Base-by-base conservation (phyloP, 148 eudicot species). In the Persicaria maculosa region DNA sequence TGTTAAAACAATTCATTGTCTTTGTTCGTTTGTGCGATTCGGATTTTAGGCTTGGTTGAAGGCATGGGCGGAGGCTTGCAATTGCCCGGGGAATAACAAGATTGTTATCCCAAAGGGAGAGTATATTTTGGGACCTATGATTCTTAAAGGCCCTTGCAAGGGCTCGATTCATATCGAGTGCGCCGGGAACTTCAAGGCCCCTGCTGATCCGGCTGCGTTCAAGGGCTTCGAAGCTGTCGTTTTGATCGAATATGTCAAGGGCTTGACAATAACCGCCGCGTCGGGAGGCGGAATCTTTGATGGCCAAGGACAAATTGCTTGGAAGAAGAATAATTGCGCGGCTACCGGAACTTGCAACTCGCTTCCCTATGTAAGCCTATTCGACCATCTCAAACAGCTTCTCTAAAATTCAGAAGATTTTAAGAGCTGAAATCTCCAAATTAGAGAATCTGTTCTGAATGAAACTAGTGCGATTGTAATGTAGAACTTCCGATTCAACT, bases 101-200 rank as follows among this genome's bases (percentile, higher is more conserved):
- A 47, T 89, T 7, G 16, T 84, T 22, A 71, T 92, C 53, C 92
- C 94, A 47, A 14, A 17, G 69, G 97, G 90, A 16, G 15, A 50
- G 7, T 92, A 77, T 72, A 1, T 3, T 0, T 43, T 85, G 68
- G 72, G 50, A 0, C 72, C 78, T 0, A 75, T 86, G 48, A 79
- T 22, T 20, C 16, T 92, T 65, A 43, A n/a, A 20, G 97, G 96
- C 2, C 91, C 95, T 5, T 85, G 89, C 83, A 87, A 82, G 77
- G 83, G 84, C 19, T 78, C 74, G 4, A 20, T 86, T 4, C 77
- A 77, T 19, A 36, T 89, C 20, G 75, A 82, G 71, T 47, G 87
- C 1, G 6, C 61, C 36, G 97, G 93, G 36, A 93, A 85, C 44
- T 47, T 90, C 68, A 80, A 74, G 76, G 97, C 93, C 50, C 83